Conservation (phyloP, 164 flowering plant species). For the Berberis thunbergii region DNA sequence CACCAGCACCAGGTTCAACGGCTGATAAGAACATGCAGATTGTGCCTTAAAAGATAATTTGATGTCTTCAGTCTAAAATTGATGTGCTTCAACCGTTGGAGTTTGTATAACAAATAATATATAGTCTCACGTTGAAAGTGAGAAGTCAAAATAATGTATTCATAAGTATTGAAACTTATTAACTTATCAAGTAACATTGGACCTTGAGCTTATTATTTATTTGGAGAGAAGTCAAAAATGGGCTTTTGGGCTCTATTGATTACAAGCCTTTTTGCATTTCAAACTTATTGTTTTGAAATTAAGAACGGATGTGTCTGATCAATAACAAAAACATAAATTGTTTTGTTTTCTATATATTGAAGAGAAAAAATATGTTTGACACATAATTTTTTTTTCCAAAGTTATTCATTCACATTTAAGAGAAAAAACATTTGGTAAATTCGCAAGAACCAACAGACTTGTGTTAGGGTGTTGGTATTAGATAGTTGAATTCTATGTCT, state of each 20-base stretch:
- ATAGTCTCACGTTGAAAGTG: too few species aligned
- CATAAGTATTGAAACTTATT: not conserved
- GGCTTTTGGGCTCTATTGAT: too few species aligned
- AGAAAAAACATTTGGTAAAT: too few species aligned
- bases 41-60: not conserved
- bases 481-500: too few species aligned
- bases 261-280: not conserved
- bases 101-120: too few species aligned
- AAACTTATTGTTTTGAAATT: not conserved
- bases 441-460: too few species aligned
- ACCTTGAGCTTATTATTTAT: too few species aligned
- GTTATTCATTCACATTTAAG: too few species aligned
- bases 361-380: not conserved
- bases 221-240: too few species aligned
- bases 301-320: not conserved
- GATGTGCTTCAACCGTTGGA: not conserved
- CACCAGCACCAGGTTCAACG: constrained; percentile 3
- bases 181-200: too few species aligned
- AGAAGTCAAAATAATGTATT: not conserved
- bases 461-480: too few species aligned
- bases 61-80: not conserved
- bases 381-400: not conserved
- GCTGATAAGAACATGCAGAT: not conserved
- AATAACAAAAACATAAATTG: not conserved
- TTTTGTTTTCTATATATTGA: too few species aligned